Conservation (phyloP, 2,329 filamentous ascomycete species). For the Cercospora sp. region DNA sequence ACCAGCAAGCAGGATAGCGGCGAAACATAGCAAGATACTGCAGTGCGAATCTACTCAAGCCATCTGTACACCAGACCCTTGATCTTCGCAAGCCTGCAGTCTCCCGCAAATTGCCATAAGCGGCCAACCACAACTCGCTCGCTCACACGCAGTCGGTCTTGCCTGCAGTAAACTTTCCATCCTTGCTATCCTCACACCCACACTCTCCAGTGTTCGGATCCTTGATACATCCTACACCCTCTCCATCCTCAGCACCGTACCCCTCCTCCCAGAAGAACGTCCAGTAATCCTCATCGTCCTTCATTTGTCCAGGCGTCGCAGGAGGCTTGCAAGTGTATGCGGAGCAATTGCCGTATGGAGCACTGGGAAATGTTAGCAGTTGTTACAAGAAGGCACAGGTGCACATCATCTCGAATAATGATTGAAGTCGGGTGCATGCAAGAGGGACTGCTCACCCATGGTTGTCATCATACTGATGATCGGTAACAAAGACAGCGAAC, state of each 20-base stretch:
- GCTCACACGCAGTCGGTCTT: constrained; percentile 17
- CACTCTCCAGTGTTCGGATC: constrained; percentile 43
- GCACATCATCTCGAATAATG: neutral
- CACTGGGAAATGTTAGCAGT: constrained; percentile 16
- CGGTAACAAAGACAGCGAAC: constrained; percentile 46
- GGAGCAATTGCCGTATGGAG: constrained; percentile 52
- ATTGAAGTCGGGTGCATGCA: neutral
- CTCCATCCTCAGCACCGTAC: constrained; percentile 36
- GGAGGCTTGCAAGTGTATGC: constrained; percentile 47
- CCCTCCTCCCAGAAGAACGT: constrained; percentile 42
- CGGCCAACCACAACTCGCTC: neutral
- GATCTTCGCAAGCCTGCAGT: neutral
- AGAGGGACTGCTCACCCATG: constrained; percentile 36
- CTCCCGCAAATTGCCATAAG: neutral
- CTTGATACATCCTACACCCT: constrained; percentile 45
- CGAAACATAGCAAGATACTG: neutral
- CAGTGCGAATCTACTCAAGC: neutral
- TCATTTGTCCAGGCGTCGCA: constrained; percentile 35
- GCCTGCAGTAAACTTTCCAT: constrained; percentile 43
- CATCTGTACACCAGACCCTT: neutral
- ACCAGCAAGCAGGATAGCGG: neutral
- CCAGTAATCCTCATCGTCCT: constrained; percentile 43
- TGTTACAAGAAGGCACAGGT: neutral
- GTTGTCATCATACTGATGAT: constrained; percentile 49
- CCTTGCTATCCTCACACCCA: constrained; percentile 45